Percentiles rank a stretch among this genome's conserved stretches.
Conservation (phyloP, 2,329 filamentous ascomycete species). For the Grosmannia serpens region DNA sequence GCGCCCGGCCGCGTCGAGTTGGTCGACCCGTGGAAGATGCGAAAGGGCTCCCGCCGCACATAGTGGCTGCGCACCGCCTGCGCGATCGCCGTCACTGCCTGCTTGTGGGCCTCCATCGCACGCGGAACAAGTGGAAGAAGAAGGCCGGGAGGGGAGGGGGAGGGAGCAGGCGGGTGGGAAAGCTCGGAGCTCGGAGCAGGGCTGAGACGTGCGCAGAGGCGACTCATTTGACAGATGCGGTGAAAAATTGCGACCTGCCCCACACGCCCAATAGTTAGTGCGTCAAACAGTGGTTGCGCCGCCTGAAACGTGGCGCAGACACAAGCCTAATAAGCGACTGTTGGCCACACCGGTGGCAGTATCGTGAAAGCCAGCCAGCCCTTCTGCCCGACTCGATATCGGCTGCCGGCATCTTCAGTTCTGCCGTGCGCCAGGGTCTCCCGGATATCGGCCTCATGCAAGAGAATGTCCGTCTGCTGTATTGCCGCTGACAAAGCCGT, state of each 20-base stretch:
- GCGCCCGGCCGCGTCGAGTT: slow-evolving; percentile 55
- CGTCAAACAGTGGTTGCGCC: too few relatives aligned
- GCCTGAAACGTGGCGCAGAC: too few relatives aligned
- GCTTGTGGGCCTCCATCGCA: slow-evolving; percentile 39
- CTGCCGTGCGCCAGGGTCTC: too few relatives aligned
- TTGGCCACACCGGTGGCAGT: too few relatives aligned
- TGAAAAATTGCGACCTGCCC: not conserved
- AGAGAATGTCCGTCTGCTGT: too few relatives aligned
- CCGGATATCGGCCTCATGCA: too few relatives aligned
- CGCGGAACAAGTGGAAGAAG: not conserved
- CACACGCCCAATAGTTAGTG: not conserved
- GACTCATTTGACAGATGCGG: not conserved
- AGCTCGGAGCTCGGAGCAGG: not conserved
- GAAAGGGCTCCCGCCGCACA: slow-evolving; percentile 45
- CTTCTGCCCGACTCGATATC: too few relatives aligned
- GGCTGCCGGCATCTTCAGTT: too few relatives aligned
- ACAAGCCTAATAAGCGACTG: too few relatives aligned
- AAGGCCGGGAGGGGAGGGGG: not conserved
- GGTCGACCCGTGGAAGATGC: slow-evolving; percentile 67
- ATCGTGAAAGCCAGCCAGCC: too few relatives aligned
- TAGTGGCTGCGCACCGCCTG: slow-evolving; percentile 36
- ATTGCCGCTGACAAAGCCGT: too few relatives aligned
- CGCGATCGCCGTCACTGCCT: slow-evolving; percentile 36
- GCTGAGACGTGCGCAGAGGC: not conserved
- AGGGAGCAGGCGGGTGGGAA: not conserved